phyloP scores from a whole-genome alignment of 176 grass and related monocot genomes.

The Carex myosuroides region DNA sequence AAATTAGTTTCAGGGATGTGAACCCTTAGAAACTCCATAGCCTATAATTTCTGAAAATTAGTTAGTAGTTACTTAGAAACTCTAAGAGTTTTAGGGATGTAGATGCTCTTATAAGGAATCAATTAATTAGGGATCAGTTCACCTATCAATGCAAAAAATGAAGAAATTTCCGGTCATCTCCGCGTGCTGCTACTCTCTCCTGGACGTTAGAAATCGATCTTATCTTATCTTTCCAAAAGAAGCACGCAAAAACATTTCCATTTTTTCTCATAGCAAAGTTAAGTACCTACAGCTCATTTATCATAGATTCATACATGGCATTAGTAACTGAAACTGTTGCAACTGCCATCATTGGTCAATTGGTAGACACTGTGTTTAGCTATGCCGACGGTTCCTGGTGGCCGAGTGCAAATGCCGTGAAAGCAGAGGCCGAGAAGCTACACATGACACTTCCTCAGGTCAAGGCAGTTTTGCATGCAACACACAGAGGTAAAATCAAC shows the following conservation, averaged over 20 bases:
- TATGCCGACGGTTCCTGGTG: not conserved
- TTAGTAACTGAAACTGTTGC: not conserved
- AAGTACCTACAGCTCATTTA: not conserved
- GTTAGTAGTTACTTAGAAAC: too few relatives aligned
- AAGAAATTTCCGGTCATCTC: not conserved
- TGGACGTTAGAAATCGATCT: not conserved
- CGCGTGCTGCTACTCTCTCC: not conserved
- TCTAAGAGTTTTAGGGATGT: too few relatives aligned
- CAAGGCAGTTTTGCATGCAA: conserved; percentile 2
- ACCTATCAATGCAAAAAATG: not conserved
- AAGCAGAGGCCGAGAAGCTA: not conserved
- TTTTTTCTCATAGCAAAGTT: not conserved
- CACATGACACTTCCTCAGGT: not conserved
- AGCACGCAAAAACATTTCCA: not conserved
- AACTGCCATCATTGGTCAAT: not conserved
- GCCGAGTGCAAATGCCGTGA: not conserved
- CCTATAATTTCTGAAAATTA: too few relatives aligned
- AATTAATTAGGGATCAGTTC: not conserved
- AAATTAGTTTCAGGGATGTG: too few relatives aligned
- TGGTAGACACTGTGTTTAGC: not conserved
- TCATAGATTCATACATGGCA: not conserved
- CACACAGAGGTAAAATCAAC: conserved; percentile 8
- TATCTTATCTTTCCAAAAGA: not conserved
- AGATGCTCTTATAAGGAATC: too few relatives aligned
- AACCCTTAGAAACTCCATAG: too few relatives aligned